Conservation (phyloP, 192 early-diverging fungal species). For the Funneliformis geosporum region DNA sequence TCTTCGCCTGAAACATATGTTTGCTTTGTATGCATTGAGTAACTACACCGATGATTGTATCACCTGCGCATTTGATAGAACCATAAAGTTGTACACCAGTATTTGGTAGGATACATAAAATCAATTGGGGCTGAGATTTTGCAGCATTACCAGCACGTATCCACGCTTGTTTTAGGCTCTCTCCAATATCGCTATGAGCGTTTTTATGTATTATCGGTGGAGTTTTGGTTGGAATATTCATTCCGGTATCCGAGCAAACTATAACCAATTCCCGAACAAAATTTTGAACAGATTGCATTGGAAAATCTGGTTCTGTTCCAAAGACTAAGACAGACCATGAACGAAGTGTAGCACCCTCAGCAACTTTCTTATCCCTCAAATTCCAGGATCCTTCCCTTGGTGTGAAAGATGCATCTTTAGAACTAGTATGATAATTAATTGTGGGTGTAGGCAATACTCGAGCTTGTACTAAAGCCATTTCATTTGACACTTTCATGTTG, state of each 20-base stretch:
- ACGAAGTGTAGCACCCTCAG: conserved; percentile 68
- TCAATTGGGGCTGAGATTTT: conserved; percentile 70
- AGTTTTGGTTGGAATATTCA: conserved; percentile 50
- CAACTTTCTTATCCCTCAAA: conserved; percentile 78
- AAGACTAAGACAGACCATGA: conserved; percentile 85
- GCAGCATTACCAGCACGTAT: conserved; percentile 68
- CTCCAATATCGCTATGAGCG: conserved; percentile 67
- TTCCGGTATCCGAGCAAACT: conserved; percentile 72
- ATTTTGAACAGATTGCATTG: conserved; percentile 46
- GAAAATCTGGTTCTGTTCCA: conserved; percentile 56
- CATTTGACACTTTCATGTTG: conserved; percentile 65
- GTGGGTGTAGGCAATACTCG: conserved; percentile 7
- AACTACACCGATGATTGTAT: conserved; percentile 84
- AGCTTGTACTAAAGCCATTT: conserved; percentile 45
- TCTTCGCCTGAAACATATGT: conserved; percentile 73
- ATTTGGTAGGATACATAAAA: conserved; percentile 81
- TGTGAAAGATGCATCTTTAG: conserved; percentile 48
- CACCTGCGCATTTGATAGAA: conserved; percentile 81
- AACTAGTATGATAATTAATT: conserved; percentile 35
- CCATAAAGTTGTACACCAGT: conserved; percentile 76
- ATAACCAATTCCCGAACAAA: conserved; percentile 77
- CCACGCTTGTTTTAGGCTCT: conserved; percentile 71
- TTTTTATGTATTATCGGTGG: conserved; percentile 56
- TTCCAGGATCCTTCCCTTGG: conserved; percentile 86
- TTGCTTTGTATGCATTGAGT: conserved; percentile 90